These are phyloP conservation scores for Fagopyrum tataricum DNA, from an alignment of 148 eudicot species.

Conservation along the genomic window DNA sequence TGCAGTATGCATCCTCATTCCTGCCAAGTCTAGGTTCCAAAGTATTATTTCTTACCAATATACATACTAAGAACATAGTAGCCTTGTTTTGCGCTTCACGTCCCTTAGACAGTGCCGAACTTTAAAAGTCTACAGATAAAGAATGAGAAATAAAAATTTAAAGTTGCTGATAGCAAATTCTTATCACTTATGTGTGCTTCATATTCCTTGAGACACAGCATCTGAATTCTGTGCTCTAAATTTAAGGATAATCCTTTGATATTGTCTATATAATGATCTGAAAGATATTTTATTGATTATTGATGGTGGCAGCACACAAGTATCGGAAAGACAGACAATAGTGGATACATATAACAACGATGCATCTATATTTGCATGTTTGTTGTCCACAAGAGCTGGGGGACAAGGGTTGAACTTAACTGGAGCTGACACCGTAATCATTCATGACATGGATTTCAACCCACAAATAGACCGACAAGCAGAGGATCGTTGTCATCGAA, in stretches of 20 bases:
- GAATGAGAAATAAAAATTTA: no score
- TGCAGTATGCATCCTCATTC: no score
- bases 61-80: background rate
- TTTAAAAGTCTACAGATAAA: no score
- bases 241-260: no score
- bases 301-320: constrained; percentile 61
- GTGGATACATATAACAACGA: constrained; percentile 84
- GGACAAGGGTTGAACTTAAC: constrained; percentile 92
- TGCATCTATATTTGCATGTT: constrained; percentile 79
- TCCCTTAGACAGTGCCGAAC: no score
- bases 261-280: no score
- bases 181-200: background rate
- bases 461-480: constrained; percentile 98
- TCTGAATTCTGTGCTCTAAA: no score
- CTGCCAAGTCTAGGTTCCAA: background rate
- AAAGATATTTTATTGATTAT: no score
- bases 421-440: constrained; percentile 96
- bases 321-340: constrained; percentile 80
- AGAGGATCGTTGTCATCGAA: constrained; percentile 96
- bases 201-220: background rate
- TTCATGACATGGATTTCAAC: constrained; percentile 98
- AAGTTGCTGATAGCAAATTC: no score
- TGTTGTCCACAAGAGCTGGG: constrained; percentile 96
- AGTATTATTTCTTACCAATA: background rate
- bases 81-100: background rate